phyloP scores from a whole-genome alignment of 2,329 filamentous ascomycete species.

The Aspergillus sp. region DNA sequence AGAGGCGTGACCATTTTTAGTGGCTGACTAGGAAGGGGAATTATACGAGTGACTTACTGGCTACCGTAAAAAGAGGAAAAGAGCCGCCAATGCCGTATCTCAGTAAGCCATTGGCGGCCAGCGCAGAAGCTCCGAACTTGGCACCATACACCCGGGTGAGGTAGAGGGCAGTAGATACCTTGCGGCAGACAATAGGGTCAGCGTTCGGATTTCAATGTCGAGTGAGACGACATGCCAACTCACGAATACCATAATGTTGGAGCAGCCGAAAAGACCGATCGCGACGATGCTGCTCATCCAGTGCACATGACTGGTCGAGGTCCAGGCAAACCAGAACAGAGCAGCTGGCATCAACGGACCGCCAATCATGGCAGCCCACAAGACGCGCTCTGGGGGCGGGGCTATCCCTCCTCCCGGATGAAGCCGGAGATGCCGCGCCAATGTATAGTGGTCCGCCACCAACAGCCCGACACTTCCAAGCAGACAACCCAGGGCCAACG shows the following conservation, averaged over 20 bases:
- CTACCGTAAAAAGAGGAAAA: constrained; percentile 40
- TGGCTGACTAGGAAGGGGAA: too few relatives aligned
- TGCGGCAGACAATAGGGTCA: background rate
- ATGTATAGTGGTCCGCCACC: background rate
- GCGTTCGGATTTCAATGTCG: too few relatives aligned
- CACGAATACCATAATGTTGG: constrained; percentile 32
- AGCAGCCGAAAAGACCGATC: constrained; percentile 28
- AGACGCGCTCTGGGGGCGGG: constrained; percentile 52
- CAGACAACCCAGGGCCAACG: constrained; percentile 71
- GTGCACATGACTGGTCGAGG: constrained; percentile 42
- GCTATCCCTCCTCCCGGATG: constrained; percentile 20
- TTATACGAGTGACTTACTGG: constrained; percentile 14
- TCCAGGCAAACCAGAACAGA: constrained; percentile 54
- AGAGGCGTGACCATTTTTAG: background rate
- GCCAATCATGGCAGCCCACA: constrained; percentile 53
- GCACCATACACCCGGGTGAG: constrained; percentile 33
- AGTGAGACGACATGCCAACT: constrained; percentile 27
- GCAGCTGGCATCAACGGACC: constrained; percentile 50
- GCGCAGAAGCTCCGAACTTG: constrained; percentile 29
- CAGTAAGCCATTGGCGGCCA: constrained; percentile 38
- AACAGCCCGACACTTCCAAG: constrained; percentile 42
- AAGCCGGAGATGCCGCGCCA: background rate
- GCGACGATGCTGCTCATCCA: constrained; percentile 39
- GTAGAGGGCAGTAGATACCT: constrained; percentile 46
- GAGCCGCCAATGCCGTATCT: constrained; percentile 36